These are phyloP conservation scores for Mycena venus DNA, from an alignment of 768 basidiomycete species.

Conservation along the genomic window DNA sequence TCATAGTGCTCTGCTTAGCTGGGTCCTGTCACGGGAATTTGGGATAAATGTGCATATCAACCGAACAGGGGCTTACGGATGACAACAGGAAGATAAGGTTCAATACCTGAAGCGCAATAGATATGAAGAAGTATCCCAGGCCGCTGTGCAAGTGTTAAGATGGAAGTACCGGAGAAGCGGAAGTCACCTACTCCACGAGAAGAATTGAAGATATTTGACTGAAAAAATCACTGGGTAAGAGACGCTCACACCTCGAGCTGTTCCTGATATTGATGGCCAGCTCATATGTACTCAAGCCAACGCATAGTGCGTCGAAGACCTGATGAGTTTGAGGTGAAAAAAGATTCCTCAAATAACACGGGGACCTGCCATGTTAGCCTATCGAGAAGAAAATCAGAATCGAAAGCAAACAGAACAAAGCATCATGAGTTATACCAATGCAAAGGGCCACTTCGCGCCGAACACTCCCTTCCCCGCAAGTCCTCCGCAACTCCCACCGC, in stretches of 20 bases:
- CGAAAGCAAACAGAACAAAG: background rate
- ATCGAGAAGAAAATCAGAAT: background rate
- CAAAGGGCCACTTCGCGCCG: slow-evolving; percentile 6
- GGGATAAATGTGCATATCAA: background rate
- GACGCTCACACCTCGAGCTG: background rate
- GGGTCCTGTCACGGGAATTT: background rate
- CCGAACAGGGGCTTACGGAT: background rate
- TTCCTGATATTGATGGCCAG: background rate
- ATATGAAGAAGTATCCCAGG: slow-evolving; percentile 6
- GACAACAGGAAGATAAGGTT: slow-evolving; percentile 7
- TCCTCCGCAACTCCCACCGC: background rate
- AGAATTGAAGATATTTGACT: slow-evolving; percentile 7
- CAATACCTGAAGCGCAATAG: background rate
- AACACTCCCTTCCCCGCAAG: slow-evolving; percentile 2
- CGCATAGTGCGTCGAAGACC: background rate
- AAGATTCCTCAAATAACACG: background rate
- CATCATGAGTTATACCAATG: background rate
- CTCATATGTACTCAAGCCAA: background rate
- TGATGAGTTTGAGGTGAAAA: background rate
- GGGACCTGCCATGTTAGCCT: background rate
- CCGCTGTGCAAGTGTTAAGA: background rate
- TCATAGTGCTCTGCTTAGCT: slow-evolving; percentile 4
- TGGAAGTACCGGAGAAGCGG: too few relatives aligned
- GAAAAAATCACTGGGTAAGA: background rate
- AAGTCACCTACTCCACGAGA: background rate